A percentile compares a stretch with the other conserved stretches of the same genome.
Conservation (phyloP, 192 early-diverging fungal species). For the Coemansia sp. region DNA sequence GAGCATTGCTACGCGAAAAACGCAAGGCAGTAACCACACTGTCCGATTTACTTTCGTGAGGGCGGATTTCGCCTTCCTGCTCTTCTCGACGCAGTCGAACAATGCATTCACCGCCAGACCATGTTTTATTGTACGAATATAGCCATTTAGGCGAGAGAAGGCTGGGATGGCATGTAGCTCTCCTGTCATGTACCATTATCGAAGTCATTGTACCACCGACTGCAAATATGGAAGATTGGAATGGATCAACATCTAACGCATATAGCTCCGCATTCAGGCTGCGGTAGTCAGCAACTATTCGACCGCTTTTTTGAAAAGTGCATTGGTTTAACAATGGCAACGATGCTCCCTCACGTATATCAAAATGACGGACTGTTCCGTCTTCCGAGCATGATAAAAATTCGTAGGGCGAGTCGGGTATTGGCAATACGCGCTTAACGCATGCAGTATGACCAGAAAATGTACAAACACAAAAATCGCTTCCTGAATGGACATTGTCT, state of each 20-base stretch:
- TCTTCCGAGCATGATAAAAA: conserved; percentile 65
- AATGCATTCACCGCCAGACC: conserved; percentile 39
- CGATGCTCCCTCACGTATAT: conserved; percentile 50
- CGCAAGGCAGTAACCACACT: conserved; percentile 44
- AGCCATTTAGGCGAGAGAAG: not conserved
- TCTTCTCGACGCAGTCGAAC: conserved; percentile 30
- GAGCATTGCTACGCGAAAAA: conserved; percentile 36
- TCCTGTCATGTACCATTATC: conserved; percentile 55
- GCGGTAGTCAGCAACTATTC: conserved; percentile 55
- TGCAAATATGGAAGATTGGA: conserved; percentile 58
- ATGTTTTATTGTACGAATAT: conserved; percentile 5
- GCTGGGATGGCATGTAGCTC: conserved; percentile 29
- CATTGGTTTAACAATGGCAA: conserved; percentile 2
- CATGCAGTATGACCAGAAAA: conserved; percentile 55
- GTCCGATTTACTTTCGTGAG: conserved; percentile 24
- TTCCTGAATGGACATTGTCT: conserved; percentile 12
- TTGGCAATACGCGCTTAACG: conserved; percentile 55
- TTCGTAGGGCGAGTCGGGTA: conserved; percentile 52
- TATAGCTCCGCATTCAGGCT: conserved; percentile 51
- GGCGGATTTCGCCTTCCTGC: not conserved
- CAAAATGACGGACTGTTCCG: conserved; percentile 60
- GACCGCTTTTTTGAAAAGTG: conserved; percentile 13
- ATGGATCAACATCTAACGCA: conserved; percentile 54
- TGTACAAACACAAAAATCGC: conserved; percentile 37
- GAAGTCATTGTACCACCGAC: conserved; percentile 59